These are phyloP conservation scores for Coprinopsis sp. DNA, from an alignment of 768 basidiomycete genomes.

Conservation along the genomic window DNA sequence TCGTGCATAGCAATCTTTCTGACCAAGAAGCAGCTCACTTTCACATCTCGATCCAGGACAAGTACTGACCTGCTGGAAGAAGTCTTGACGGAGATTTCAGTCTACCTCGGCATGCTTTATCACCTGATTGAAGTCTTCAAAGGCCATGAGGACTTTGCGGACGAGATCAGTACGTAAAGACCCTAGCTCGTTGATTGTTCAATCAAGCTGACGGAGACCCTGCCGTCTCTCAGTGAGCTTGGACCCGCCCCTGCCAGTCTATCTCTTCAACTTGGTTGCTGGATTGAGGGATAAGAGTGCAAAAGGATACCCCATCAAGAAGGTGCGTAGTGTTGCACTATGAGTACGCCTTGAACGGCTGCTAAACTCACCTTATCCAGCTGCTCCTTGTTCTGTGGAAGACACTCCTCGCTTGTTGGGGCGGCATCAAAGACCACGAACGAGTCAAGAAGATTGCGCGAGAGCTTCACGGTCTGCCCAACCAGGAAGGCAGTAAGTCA, in stretches of 20 bases:
- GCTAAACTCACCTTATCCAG: conserved; percentile 45
- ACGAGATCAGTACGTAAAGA: conserved; percentile 81
- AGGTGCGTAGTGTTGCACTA: too few species aligned
- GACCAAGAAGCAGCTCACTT: conserved; percentile 72
- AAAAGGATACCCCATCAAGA: conserved; percentile 96
- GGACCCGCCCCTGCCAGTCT: conserved; percentile 90
- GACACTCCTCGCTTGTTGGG: conserved; percentile 84
- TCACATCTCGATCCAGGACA: conserved; percentile 65
- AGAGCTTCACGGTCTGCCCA: conserved; percentile 76
- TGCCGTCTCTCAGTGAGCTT: conserved; percentile 77
- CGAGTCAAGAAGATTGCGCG: conserved; percentile 82
- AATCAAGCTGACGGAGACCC: not conserved
- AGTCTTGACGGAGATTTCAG: conserved; percentile 85
- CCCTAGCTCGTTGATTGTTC: not conserved
- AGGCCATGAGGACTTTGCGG: conserved; percentile 90
- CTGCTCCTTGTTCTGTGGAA: conserved; percentile 95
- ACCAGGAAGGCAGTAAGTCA: conserved; percentile 37
- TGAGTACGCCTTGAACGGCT: too few species aligned
- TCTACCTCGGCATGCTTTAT: conserved; percentile 94
- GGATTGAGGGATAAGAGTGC: conserved; percentile 89
- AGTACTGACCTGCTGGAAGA: conserved; percentile 82
- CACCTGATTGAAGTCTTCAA: conserved; percentile 93
- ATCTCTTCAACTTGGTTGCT: conserved; percentile 87
- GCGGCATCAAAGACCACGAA: conserved; percentile 82
- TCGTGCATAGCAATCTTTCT: conserved; percentile 55